A percentile compares a stretch with the other conserved stretches of the same genome.
These are phyloP conservation scores for Acacia melanoxylon DNA, from an alignment of 306 rosid genomes.

Conservation along the genomic window DNA sequence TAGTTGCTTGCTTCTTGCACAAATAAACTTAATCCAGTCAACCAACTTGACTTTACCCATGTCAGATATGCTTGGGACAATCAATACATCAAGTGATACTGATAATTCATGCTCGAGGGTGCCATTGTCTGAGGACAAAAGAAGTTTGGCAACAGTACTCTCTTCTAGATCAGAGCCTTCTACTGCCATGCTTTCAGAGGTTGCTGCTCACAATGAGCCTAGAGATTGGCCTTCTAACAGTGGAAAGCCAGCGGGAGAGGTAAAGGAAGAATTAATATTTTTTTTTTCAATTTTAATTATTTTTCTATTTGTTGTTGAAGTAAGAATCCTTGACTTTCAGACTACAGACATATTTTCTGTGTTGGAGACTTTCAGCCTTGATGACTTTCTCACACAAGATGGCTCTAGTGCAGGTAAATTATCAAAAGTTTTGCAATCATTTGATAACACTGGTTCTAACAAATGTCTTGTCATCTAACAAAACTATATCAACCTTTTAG, in stretches of 20 bases:
- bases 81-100: constrained; percentile 22
- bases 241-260: constrained; percentile 59
- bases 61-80: constrained; percentile 22
- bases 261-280: constrained; percentile 23
- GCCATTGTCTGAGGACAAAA: constrained; percentile 33
- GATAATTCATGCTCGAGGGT: constrained; percentile 30
- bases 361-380: constrained; percentile 51
- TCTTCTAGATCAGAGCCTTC: constrained; percentile 41
- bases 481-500: constrained; percentile 9
- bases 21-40: constrained; percentile 28
- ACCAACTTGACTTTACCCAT: constrained; percentile 31
- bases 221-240: constrained; percentile 42
- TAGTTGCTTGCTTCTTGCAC: constrained; percentile 31
- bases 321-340: constrained; percentile 40
- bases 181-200: constrained; percentile 34
- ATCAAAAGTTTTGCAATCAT: constrained; percentile 4
- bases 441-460: not conserved
- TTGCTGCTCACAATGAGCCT: constrained; percentile 36
- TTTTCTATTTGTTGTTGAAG: constrained; percentile 22
- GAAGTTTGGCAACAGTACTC: constrained; percentile 22
- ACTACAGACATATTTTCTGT: constrained; percentile 57
- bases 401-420: constrained; percentile 42
- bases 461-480: constrained; percentile 11
- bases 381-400: constrained; percentile 48
- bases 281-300: constrained; percentile 5